Evolutionary conservation across 1,284 basidiomycete genomes (phyloP).

Genomic region (Fomitopsis palustris): DNA sequence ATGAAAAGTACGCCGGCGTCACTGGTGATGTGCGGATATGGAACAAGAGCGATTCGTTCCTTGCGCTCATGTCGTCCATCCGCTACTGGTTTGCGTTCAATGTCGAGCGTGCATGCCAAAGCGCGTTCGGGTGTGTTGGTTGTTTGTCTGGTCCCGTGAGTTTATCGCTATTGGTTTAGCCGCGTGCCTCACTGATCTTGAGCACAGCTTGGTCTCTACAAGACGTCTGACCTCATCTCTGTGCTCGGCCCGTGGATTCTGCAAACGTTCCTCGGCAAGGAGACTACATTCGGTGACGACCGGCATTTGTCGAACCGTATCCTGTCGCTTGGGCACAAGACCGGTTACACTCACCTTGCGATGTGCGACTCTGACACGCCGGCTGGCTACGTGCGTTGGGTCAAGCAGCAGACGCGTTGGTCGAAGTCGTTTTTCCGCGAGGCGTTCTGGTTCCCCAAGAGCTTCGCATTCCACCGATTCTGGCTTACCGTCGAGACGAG

Average conservation of each 20-base stretch:
- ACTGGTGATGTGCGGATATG: slow-evolving; percentile 21
- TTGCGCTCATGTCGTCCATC: slow-evolving; percentile 20
- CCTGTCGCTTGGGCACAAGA: slow-evolving; percentile 17
- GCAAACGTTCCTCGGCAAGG: slow-evolving; percentile 19
- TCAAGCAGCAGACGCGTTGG: slow-evolving; percentile 25
- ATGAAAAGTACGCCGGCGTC: slow-evolving; percentile 15
- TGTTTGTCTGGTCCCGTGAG: slow-evolving; percentile 20
- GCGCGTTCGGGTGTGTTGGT: slow-evolving; percentile 19
- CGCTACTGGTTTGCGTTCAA: slow-evolving; percentile 23
- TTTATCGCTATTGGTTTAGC: not conserved
- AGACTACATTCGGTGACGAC: slow-evolving; percentile 21
- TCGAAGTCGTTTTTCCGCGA: slow-evolving; percentile 23
- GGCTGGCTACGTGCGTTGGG: slow-evolving; percentile 20
- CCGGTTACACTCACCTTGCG: slow-evolving; percentile 18
- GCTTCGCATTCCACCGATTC: slow-evolving; percentile 16
- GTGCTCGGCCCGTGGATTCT: slow-evolving; percentile 22
- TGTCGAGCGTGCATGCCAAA: slow-evolving; percentile 22
- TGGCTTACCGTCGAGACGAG: slow-evolving; percentile 23
- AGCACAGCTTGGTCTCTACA: slow-evolving; percentile 16
- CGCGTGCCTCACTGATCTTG: not conserved
- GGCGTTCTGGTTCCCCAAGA: slow-evolving; percentile 20
- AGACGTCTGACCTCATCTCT: slow-evolving; percentile 17
- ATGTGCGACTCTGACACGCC: slow-evolving; percentile 21
- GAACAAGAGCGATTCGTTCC: slow-evolving; percentile 19
- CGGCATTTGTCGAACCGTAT: slow-evolving; percentile 18